These are phyloP conservation scores for Sporormia fimetaria DNA, from an alignment of 495 filamentous ascomycete species.

Conservation along the genomic window DNA sequence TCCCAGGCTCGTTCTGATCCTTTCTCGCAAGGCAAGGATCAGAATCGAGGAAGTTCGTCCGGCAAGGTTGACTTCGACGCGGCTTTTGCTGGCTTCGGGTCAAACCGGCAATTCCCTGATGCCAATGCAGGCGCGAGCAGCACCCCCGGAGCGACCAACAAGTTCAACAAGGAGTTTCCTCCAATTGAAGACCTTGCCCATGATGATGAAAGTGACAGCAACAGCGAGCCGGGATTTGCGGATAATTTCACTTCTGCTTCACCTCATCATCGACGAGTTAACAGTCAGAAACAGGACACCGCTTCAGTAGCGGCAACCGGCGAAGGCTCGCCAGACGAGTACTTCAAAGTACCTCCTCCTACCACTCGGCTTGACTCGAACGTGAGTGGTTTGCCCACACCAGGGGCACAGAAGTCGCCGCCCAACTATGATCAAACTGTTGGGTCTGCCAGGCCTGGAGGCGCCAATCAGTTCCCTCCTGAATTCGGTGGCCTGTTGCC, in stretches of 20 bases:
- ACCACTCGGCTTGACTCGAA: constrained; percentile 22
- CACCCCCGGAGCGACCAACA: constrained; percentile 19
- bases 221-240: constrained; percentile 77
- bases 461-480: constrained; percentile 42
- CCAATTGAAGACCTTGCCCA: constrained; percentile 73
- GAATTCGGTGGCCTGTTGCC: constrained; percentile 58
- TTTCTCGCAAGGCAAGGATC: constrained; percentile 41
- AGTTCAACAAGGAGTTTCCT: constrained; percentile 71
- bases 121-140: constrained; percentile 14
- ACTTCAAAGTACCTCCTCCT: constrained; percentile 13
- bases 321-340: constrained; percentile 2
- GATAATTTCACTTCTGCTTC: constrained; percentile 77
- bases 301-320: neutral
- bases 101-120: constrained; percentile 30
- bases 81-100: constrained; percentile 54
- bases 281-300: neutral
- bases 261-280: constrained; percentile 37
- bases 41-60: constrained; percentile 42
- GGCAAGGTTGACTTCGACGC: constrained; percentile 67
- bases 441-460: constrained; percentile 26
- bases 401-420: constrained; percentile 51
- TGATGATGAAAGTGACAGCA: constrained; percentile 66
- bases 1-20: constrained; percentile 34
- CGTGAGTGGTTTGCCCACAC: constrained; percentile 37
- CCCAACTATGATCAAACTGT: constrained; percentile 50